These are phyloP conservation scores for Nitzschia putrida DNA, from an alignment of 108 stramenopile genomes.

Conservation along the genomic window DNA sequence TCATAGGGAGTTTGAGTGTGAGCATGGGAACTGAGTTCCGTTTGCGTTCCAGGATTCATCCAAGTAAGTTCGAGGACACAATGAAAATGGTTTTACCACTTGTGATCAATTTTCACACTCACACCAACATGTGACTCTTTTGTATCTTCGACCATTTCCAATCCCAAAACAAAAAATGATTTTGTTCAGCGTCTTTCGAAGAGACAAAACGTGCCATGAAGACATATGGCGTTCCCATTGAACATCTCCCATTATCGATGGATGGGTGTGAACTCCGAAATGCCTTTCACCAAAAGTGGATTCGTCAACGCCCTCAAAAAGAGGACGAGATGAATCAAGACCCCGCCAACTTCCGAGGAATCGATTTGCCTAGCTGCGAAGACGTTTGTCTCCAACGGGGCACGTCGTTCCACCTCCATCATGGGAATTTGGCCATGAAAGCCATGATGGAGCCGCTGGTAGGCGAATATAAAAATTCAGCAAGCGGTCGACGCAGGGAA, in stretches of 20 bases:
- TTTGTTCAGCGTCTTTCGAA: slow-evolving; percentile 13
- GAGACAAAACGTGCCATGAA: slow-evolving; percentile 19
- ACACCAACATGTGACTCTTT: not conserved
- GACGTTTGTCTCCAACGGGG: slow-evolving; percentile 16
- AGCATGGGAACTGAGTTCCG: not conserved
- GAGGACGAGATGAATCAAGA: not conserved
- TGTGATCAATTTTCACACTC: too few species aligned
- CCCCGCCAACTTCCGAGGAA: not conserved
- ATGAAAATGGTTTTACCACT: too few species aligned
- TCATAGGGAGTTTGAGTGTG: not conserved
- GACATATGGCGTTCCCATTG: slow-evolving; percentile 24
- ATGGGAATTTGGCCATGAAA: slow-evolving; percentile 7
- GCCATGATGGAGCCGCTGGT: slow-evolving; percentile 4
- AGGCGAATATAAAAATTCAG: slow-evolving; percentile 2
- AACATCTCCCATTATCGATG: slow-evolving; percentile 14
- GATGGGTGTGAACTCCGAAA: slow-evolving; percentile 2
- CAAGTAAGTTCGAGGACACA: too few species aligned
- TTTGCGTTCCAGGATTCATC: not conserved
- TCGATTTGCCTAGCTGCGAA: slow-evolving; percentile 7
- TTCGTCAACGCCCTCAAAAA: slow-evolving; percentile 2
- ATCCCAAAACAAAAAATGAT: too few species aligned
- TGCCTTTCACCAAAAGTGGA: not conserved
- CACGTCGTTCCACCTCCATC: slow-evolving; percentile 8
- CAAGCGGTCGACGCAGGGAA: not conserved
- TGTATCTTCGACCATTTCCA: too few species aligned